Evolutionary conservation across 2,329 filamentous ascomycete genomes (phyloP).

Genomic region (Cercospora canescens): DNA sequence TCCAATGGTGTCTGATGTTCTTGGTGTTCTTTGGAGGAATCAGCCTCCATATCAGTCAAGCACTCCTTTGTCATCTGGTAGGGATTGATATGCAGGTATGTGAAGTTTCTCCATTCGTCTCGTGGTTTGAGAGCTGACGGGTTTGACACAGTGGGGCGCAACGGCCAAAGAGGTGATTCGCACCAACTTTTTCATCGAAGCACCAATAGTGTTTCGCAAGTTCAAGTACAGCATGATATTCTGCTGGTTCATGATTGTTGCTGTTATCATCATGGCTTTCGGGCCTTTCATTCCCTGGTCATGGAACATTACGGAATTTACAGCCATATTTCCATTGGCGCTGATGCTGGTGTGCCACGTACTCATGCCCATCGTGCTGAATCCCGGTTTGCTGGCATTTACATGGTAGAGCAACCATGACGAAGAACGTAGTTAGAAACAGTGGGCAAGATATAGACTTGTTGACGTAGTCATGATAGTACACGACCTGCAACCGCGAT

Average conservation of each 20-base stretch:
- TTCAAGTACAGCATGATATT: conserved; percentile 75
- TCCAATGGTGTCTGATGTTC: conserved; percentile 66
- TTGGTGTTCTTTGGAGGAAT: conserved; percentile 82
- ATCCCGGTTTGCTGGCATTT: conserved; percentile 79
- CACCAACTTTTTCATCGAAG: conserved; percentile 82
- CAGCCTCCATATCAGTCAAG: conserved; percentile 77
- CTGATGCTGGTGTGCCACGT: conserved; percentile 70
- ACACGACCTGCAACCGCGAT: background rate
- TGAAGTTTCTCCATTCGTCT: conserved; percentile 36
- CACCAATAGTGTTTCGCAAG: conserved; percentile 73
- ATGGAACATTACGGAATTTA: conserved; percentile 50
- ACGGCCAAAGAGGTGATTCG: conserved; percentile 81
- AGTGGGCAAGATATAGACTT: background rate
- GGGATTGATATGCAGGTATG: conserved; percentile 77
- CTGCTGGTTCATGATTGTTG: conserved; percentile 57
- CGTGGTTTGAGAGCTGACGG: background rate
- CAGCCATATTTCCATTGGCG: conserved; percentile 74
- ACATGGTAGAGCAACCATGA: conserved; percentile 58
- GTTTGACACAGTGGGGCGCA: conserved; percentile 51
- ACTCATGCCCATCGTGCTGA: conserved; percentile 70
- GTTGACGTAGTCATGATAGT: background rate
- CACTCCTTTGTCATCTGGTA: conserved; percentile 79
- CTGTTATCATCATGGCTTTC: conserved; percentile 65
- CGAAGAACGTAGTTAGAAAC: background rate
- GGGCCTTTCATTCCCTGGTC: conserved; percentile 64